These are phyloP conservation scores for Lecanicillium sp. DNA, from an alignment of 2,329 filamentous ascomycete species.

Conservation along the genomic window DNA sequence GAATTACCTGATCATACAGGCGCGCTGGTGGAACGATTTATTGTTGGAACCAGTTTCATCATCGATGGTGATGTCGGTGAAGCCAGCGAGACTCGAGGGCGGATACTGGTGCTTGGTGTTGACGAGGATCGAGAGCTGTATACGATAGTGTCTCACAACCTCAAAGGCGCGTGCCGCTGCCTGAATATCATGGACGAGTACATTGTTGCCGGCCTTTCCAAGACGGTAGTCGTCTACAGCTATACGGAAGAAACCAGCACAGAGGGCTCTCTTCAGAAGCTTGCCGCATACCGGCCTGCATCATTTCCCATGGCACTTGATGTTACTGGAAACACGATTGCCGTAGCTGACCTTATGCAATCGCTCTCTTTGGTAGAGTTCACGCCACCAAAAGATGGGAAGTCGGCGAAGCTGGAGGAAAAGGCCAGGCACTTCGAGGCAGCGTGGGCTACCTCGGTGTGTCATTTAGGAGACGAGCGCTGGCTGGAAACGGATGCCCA, in stretches of 20 bases:
- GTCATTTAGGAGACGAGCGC: constrained; percentile 62
- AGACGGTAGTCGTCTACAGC: constrained; percentile 63
- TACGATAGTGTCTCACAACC: constrained; percentile 58
- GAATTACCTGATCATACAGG: constrained; percentile 57
- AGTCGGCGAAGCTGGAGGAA: constrained; percentile 62
- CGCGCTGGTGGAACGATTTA: constrained; percentile 64
- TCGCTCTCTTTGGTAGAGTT: constrained; percentile 76
- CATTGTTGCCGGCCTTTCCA: constrained; percentile 82
- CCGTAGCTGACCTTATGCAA: constrained; percentile 90
- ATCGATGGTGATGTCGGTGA: constrained; percentile 50
- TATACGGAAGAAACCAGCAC: constrained; percentile 52
- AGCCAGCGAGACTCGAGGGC: constrained; percentile 51
- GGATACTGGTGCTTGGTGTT: constrained; percentile 80
- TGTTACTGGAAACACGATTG: constrained; percentile 68
- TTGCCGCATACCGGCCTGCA: constrained; percentile 72
- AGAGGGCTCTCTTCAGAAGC: constrained; percentile 56
- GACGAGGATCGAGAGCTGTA: constrained; percentile 68
- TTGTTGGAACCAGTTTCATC: constrained; percentile 83
- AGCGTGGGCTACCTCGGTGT: constrained; percentile 74
- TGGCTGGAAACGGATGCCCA: constrained; percentile 83
- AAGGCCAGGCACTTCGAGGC: constrained; percentile 75
- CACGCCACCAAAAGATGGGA: constrained; percentile 47
- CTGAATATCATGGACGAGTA: constrained; percentile 68
- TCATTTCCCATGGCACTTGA: constrained; percentile 79
- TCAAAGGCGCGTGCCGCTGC: constrained; percentile 77